Evolutionary conservation across 129 eudicot species (phyloP), one percentile per base, ranked within the genome.

Genomic region (Heracleum sosnowskyi): DNA sequence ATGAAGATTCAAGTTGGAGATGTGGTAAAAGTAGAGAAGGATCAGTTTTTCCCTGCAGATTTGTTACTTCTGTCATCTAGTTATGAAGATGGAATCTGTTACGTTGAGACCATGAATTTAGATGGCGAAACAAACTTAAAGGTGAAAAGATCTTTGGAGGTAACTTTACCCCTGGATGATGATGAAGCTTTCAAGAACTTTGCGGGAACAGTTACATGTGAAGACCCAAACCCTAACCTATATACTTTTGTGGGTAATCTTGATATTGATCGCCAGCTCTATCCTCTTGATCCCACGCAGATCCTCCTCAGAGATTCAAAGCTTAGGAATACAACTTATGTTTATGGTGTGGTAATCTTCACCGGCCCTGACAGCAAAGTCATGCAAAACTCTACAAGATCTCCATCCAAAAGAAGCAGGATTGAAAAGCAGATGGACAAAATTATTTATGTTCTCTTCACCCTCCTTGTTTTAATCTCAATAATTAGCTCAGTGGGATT

Each of bases 41-140:
- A 89, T 81, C 74, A 81, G 36, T 89, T 89, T 77, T 89, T 89
- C 26, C 93, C 93, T 26, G 91, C 93, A 24, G 93, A 89, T 83
- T 83, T 89, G 49, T 86, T 89, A 78, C 86, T 89, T 28, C 66
- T 89, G 41, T 85, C 93, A 20, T 87, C 93, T 11, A 85, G 91
- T 81, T 87, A 86, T 81, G 91, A 89, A 60, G 93, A 89, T 79
- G 93, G 93, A 11, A 89, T 89, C 80, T 86, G 93, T 82, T 89
- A 89, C 53, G 93, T 89, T 40, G 93, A 89, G 74, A 89, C 93
- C 9, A 89, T 89, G 93, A 89, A 89, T 77, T 85, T 89, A 70
- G 93, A 89, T 81, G 93, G 93, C 41, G 93, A 89, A 81, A 89
- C 93, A 24, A 89, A 89, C 81, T 87, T 89, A 78, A 89, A 89